A percentile compares a stretch with the other conserved stretches of the same genome.
Evolutionary conservation across 331 rosid genomes (phyloP).

Genomic region (Pyracantha coccinea): DNA sequence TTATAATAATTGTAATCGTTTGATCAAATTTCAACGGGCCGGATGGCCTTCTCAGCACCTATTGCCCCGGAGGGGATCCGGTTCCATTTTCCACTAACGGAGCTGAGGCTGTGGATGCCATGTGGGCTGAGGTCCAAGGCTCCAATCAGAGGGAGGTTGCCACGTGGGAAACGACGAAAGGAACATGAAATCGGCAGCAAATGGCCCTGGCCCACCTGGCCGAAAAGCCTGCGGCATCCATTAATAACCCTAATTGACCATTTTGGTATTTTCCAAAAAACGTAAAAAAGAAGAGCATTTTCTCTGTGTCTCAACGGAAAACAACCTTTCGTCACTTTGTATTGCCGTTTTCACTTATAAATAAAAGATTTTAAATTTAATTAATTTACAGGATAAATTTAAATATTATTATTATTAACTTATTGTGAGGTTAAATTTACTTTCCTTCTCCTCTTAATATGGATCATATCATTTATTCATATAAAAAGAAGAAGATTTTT

Average conservation of each 20-base stretch:
- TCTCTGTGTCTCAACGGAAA: background rate
- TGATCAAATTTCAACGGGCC: no score
- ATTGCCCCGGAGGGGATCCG: no score
- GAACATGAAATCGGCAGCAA: conserved; percentile 5
- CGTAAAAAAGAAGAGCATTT: background rate
- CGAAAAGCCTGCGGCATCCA: conserved; percentile 4
- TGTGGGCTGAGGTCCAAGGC: conserved; percentile 17
- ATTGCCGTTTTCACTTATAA: no score
- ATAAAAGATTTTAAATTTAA: fast-evolving
- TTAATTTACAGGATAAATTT: fast-evolving
- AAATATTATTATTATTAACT: fast-evolving
- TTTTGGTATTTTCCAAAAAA: background rate
- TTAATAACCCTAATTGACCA: background rate
- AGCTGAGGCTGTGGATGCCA: conserved; percentile 24
- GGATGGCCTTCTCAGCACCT: no score
- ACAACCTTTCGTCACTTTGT: background rate
- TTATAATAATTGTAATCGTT: no score
- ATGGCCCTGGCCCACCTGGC: background rate
- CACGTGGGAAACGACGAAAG: conserved; percentile 31
- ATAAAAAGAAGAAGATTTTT: no score
- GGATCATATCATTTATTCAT: no score
- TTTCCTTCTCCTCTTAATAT: fast-evolving
- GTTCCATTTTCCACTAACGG: no score
- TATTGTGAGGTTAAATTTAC: fast-evolving
- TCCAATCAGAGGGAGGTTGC: conserved; percentile 33